Base-by-base conservation (phyloP, 352 stramenopile genomes). In the Pythium aquatile region DNA sequence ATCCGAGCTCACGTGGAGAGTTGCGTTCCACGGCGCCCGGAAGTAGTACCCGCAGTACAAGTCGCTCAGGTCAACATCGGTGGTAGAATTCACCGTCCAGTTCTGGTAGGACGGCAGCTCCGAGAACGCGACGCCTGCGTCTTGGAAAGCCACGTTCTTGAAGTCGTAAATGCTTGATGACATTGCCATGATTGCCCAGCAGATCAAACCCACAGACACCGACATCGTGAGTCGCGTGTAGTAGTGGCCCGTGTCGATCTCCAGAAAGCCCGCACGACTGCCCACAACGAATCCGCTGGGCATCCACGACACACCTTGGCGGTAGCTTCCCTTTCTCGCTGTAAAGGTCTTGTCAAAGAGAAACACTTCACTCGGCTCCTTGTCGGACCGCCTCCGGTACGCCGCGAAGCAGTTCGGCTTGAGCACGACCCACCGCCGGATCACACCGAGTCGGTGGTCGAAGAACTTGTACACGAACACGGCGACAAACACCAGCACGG, bases 401-500 rank as follows among this genome's bases (percentile, higher is more conserved):
- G 83, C 83, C 16, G 87, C 87, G 70, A 96, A 91, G 61, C 87
- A 94, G 33, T 81, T 90, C 35, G 87, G 86, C 63, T 96, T 96
- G 39, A 96, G 74, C 57, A 94, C 87, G 32, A 91, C 85, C 87
- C 87, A 96, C n/a, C 85, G 73, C 5, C 87, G 87, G 28, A 96
- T 83, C 16, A 91, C 87, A 69, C 85, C 85, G 55, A 96, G 78
- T 33, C 87, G 85, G 51, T 92, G 85, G 58, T 95, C 77, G 51
- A 95, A 95, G 57, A 93, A 95, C 72, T 91, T 92, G 78, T 95
- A 95, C 47, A 95, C 80, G 48, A 95, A 95, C 4, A 58, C 85
- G 17, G 85, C 73, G 33, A 85, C 74, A 59, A 88, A 95, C 11
- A 90, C 61, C 46, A 93, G 77, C 30, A 71, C 73, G 4, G 47